phyloP scores from a whole-genome alignment of 306 rosid genomes.

The Acmispon strigosus region DNA sequence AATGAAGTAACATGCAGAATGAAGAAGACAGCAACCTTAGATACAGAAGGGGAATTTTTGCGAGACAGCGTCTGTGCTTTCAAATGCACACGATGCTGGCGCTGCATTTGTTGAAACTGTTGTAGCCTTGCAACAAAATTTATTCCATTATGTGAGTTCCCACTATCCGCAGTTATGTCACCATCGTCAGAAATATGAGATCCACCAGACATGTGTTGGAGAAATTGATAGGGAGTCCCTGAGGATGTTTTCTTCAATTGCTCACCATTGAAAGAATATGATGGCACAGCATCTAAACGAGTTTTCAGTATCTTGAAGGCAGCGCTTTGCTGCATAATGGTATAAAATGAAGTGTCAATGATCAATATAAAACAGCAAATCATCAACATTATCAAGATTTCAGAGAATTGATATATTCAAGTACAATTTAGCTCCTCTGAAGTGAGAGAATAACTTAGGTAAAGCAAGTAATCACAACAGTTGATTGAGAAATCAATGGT shows the following conservation, averaged over 20 bases:
- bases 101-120: conserved; percentile 83
- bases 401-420: neutral
- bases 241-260: conserved; percentile 48
- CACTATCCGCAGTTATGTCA: conserved; percentile 39
- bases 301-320: conserved; percentile 90
- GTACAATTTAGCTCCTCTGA: too few relatives aligned
- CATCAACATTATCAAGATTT: neutral
- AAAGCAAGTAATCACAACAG: too few relatives aligned
- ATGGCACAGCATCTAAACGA: conserved; percentile 83
- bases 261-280: conserved; percentile 60
- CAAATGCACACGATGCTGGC: conserved; percentile 55
- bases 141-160: conserved; percentile 51
- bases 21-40: conserved; percentile 42
- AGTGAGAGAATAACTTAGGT: too few relatives aligned
- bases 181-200: conserved; percentile 61
- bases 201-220: conserved; percentile 50
- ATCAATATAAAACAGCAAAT: neutral
- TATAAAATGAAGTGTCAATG: conserved; percentile 19
- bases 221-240: conserved; percentile 53
- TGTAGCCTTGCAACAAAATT: conserved; percentile 64
- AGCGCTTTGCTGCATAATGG: conserved; percentile 80
- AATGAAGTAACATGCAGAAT: neutral
- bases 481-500: too few relatives aligned
- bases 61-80: conserved; percentile 36
- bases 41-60: conserved; percentile 21